phyloP scores from a whole-genome alignment of 805 yeast genomes.

The Candida easanensis region DNA sequence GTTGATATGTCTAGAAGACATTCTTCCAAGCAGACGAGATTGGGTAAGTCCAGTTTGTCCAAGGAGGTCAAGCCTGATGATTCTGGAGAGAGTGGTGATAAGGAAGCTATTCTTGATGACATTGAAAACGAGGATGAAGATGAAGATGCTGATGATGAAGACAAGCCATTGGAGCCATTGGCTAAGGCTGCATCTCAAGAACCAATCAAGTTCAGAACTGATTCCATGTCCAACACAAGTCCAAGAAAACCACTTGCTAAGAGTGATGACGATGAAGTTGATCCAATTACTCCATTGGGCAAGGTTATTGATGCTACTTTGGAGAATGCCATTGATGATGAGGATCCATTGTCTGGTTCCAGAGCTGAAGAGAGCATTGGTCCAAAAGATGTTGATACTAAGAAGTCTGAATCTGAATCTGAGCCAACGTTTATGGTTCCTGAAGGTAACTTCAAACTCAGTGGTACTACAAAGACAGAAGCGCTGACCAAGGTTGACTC shows the following conservation, averaged over 20 bases:
- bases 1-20: constrained; percentile 12
- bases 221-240: constrained; percentile 18
- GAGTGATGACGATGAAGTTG: constrained; percentile 18
- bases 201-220: constrained; percentile 20
- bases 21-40: constrained; percentile 9
- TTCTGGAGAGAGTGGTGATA: constrained; percentile 18
- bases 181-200: constrained; percentile 2
- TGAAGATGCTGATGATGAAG: constrained; percentile 13
- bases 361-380: constrained; percentile 7
- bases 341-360: constrained; percentile 17
- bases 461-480: constrained; percentile 7
- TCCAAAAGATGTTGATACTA: constrained; percentile 1
- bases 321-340: constrained; percentile 14
- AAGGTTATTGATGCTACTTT: not conserved
- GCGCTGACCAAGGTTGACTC: constrained; percentile 4
- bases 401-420: constrained; percentile 16
- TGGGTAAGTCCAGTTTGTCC: constrained; percentile 26
- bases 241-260: constrained; percentile 1
- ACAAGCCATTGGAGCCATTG: constrained; percentile 3
- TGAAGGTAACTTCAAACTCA: constrained; percentile 21
- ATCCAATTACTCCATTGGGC: constrained; percentile 21
- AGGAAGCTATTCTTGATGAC: constrained; percentile 8
- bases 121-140: constrained; percentile 10
- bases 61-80: constrained; percentile 26
- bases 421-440: constrained; percentile 20